These are phyloP conservation scores for Wilhelminamyces savonicus DNA, from an alignment of 805 yeast species.

Conservation along the genomic window DNA sequence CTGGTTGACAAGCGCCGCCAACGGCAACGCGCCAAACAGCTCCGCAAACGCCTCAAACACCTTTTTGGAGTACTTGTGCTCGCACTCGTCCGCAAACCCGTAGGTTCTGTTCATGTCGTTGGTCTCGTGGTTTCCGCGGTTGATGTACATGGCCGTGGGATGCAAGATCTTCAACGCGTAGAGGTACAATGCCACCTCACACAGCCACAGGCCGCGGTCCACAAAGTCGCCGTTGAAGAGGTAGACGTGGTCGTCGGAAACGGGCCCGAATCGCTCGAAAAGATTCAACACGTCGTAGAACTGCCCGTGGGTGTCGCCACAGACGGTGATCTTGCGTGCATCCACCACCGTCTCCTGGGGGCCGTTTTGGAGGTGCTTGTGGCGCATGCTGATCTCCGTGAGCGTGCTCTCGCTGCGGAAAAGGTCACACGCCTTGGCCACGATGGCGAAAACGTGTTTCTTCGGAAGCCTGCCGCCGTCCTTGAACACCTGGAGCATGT, in stretches of 20 bases:
- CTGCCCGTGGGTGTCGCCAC: conserved; percentile 98
- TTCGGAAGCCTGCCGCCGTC: conserved; percentile 71
- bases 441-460: conserved; percentile 75
- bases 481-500: conserved; percentile 67
- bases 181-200: conserved; percentile 83
- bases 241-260: conserved; percentile 60
- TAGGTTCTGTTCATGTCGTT: conserved; percentile 94
- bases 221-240: conserved; percentile 97
- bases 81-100: conserved; percentile 95
- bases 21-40: conserved; percentile 79
- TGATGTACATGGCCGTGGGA: conserved; percentile 66
- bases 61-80: conserved; percentile 76
- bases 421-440: conserved; percentile 62
- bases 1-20: conserved; percentile 73
- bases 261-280: conserved; percentile 69
- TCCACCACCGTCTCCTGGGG: no score
- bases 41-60: conserved; percentile 79
- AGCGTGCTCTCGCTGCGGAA: conserved; percentile 64
- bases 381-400: conserved; percentile 56
- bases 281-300: conserved; percentile 83
- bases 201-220: conserved; percentile 97
- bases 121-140: conserved; percentile 96
- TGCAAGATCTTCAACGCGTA: conserved; percentile 71
- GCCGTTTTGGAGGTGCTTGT: conserved; percentile 21
- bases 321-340: conserved; percentile 69